phyloP scores from a whole-genome alignment of 306 rosid species.

The Mucuna pruriens region DNA sequence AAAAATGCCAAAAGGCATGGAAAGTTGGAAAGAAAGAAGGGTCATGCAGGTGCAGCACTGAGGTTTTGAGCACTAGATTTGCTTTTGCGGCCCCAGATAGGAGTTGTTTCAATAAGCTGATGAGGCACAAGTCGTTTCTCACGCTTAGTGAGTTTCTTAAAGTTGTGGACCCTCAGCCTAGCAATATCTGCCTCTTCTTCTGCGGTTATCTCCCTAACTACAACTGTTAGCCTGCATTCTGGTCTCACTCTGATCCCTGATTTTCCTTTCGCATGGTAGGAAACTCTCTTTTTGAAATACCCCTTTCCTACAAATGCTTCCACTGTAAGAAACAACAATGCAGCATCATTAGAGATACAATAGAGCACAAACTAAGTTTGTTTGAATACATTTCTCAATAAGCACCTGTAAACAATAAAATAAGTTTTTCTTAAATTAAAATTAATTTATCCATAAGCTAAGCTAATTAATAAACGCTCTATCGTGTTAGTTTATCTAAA shows the following conservation, averaged over 20 bases:
- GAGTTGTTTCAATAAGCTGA: slow-evolving; percentile 79
- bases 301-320: slow-evolving; percentile 96
- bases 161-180: slow-evolving; percentile 76
- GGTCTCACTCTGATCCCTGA: slow-evolving; percentile 60
- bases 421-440: too few relatives aligned
- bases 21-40: slow-evolving; percentile 13
- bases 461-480: too few relatives aligned
- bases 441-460: too few relatives aligned
- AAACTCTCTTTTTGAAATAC: slow-evolving; percentile 52
- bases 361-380: too few relatives aligned
- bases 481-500: too few relatives aligned
- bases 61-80: slow-evolving; percentile 42
- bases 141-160: slow-evolving; percentile 67
- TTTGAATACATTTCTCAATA: too few relatives aligned
- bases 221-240: slow-evolving; percentile 83
- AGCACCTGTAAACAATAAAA: too few relatives aligned
- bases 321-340: slow-evolving; percentile 51
- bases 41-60: slow-evolving; percentile 45
- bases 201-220: slow-evolving; percentile 82
- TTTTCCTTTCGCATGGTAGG: slow-evolving; percentile 57
- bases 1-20: slow-evolving; percentile 2
- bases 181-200: slow-evolving; percentile 93
- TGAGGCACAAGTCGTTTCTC: slow-evolving; percentile 89
- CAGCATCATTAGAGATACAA: slow-evolving; percentile 39
- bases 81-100: slow-evolving; percentile 86